Percentiles rank a stretch among this genome's conserved stretches.
Conservation (phyloP, 495 filamentous ascomycete genomes). For the Penicillium paxilli region DNA sequence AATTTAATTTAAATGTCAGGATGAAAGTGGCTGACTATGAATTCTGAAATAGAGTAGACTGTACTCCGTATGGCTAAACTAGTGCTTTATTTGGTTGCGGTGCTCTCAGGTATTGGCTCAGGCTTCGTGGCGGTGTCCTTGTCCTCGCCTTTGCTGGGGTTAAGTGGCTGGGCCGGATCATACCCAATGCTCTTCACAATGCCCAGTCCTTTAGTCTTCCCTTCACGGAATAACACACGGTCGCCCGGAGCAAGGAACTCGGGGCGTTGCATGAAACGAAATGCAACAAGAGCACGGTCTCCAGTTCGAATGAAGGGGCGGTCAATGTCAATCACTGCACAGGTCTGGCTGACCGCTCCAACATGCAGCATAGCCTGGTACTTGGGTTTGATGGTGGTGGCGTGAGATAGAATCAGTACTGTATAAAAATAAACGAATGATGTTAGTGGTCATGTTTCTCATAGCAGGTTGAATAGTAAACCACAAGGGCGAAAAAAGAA, state of each 20-base stretch:
- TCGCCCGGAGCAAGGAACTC: constrained; percentile 90
- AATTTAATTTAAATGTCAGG: background rate
- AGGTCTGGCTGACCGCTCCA: constrained; percentile 92
- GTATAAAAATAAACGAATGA: background rate
- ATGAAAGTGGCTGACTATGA: background rate
- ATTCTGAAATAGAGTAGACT: background rate
- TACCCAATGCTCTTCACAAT: constrained; percentile 94
- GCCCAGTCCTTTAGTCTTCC: constrained; percentile 90
- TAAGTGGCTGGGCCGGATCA: constrained; percentile 63
- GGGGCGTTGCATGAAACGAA: constrained; percentile 92
- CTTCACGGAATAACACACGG: constrained; percentile 89
- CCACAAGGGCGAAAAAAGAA: background rate
- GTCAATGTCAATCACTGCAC: constrained; percentile 96
- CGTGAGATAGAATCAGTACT: constrained; percentile 94
- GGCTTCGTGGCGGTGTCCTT: background rate
- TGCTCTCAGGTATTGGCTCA: background rate
- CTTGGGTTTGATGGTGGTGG: constrained; percentile 96
- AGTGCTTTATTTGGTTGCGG: background rate
- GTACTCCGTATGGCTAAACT: background rate
- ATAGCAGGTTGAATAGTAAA: too few species aligned
- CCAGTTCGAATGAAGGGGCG: constrained; percentile 93
- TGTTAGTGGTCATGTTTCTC: too few species aligned
- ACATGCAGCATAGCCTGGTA: constrained; percentile 99
- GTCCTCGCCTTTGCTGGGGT: constrained; percentile 21
- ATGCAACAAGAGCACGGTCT: constrained; percentile 88